phyloP scores from a whole-genome alignment of 2,329 filamentous ascomycete genomes.

The Onygena corvina region DNA sequence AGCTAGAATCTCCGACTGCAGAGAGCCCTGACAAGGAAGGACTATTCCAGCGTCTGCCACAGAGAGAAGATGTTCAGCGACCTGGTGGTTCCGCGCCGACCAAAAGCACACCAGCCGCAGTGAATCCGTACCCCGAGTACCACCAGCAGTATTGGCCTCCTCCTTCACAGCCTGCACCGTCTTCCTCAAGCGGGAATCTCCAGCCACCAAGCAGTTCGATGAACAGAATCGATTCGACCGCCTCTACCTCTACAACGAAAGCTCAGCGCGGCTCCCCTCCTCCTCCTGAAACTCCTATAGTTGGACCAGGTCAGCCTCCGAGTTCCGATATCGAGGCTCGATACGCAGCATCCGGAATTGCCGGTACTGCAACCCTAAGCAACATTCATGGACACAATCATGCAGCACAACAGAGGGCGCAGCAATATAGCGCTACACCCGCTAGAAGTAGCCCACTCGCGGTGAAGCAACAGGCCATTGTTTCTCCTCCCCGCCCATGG shows the following conservation, averaged over 20 bases:
- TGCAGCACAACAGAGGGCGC: slow-evolving; percentile 65
- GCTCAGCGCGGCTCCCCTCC: slow-evolving; percentile 88
- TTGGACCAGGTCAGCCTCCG: slow-evolving; percentile 57
- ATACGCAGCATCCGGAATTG: slow-evolving; percentile 83
- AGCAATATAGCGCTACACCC: slow-evolving; percentile 56
- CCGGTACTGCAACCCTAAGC: slow-evolving; percentile 69
- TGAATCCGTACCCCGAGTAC: slow-evolving; percentile 40
- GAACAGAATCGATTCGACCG: slow-evolving; percentile 62
- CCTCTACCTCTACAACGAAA: slow-evolving; percentile 83
- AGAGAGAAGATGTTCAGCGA: slow-evolving; percentile 25
- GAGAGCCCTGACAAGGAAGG: slow-evolving; percentile 63
- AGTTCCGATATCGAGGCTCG: slow-evolving; percentile 78
- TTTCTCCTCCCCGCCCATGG: slow-evolving; percentile 57
- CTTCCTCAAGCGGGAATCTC: slow-evolving; percentile 21
- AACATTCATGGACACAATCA: slow-evolving; percentile 63
- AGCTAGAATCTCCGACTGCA: slow-evolving; percentile 70
- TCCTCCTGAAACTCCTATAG: slow-evolving; percentile 80
- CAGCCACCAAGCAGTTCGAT: slow-evolving; percentile 45
- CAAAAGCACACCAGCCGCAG: slow-evolving; percentile 17
- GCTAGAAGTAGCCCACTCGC: slow-evolving; percentile 21
- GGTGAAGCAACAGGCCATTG: slow-evolving; percentile 19
- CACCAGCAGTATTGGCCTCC: slow-evolving; percentile 54
- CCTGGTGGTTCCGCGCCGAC: slow-evolving; percentile 5
- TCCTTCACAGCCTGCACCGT: slow-evolving; percentile 21
- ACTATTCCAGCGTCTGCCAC: slow-evolving; percentile 58